Evolutionary conservation across 2,329 filamentous ascomycete species (phyloP).

Genomic region (Fusarium anthophilum): DNA sequence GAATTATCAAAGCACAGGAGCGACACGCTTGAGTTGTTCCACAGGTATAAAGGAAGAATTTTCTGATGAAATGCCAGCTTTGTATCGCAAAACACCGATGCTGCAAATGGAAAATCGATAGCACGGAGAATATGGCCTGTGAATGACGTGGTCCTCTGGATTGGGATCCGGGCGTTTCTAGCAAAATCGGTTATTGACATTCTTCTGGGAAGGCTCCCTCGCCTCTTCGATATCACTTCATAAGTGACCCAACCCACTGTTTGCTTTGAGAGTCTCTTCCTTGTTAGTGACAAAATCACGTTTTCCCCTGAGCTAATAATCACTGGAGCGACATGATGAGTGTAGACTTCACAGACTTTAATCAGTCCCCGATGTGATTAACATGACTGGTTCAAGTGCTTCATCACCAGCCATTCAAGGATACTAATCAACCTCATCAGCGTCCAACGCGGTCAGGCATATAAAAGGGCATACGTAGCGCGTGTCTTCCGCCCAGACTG

Average conservation of each 20-base stretch:
- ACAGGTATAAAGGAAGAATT: too few species aligned
- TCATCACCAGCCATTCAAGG: background rate
- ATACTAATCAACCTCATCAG: rapidly evolving
- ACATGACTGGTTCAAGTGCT: rapidly evolving
- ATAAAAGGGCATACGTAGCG: rapidly evolving
- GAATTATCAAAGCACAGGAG: rapidly evolving
- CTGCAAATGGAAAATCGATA: too few species aligned
- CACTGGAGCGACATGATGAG: too few species aligned
- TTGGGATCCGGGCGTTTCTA: too few species aligned
- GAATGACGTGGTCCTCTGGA: too few species aligned
- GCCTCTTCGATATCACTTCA: background rate
- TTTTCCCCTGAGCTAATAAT: too few species aligned
- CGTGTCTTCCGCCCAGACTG: background rate
- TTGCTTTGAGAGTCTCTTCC: background rate
- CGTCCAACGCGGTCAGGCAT: rapidly evolving
- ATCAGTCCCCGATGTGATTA: background rate
- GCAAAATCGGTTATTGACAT: background rate
- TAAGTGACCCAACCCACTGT: background rate
- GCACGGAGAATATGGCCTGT: too few species aligned
- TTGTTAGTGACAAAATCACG: background rate
- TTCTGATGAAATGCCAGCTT: too few species aligned
- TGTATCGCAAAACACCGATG: rapidly evolving
- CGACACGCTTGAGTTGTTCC: rapidly evolving
- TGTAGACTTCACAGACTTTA: rapidly evolving
- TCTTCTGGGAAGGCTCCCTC: rapidly evolving